These are phyloP conservation scores for Thalassiosira oceanica DNA, from an alignment of 352 stramenopile species.

Conservation along the genomic window DNA sequence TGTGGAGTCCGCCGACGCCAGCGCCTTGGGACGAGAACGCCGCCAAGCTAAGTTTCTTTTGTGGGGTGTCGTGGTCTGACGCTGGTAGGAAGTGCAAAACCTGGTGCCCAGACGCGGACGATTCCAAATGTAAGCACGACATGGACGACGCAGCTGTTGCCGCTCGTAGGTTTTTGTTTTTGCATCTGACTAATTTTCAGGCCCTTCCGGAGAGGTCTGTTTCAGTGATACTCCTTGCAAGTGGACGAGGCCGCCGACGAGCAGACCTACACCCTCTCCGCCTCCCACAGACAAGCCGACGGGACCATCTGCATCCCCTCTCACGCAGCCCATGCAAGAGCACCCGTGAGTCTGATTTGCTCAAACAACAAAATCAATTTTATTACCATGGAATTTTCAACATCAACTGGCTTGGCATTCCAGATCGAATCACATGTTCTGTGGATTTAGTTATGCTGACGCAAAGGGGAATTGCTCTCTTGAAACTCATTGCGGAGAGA, in stretches of 20 bases:
- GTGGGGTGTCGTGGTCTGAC: conserved; percentile 10
- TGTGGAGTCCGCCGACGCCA: neutral
- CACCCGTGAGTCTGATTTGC: too few species aligned
- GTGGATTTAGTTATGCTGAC: too few species aligned
- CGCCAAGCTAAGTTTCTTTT: conserved; percentile 5
- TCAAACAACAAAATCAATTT: too few species aligned
- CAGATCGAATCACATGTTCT: too few species aligned
- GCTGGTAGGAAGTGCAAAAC: neutral
- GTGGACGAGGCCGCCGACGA: conserved; percentile 1
- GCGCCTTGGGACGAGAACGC: conserved; percentile 5
- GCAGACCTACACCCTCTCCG: neutral
- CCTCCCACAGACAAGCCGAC: too few species aligned
- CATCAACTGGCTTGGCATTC: too few species aligned
- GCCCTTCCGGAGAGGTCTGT: conserved; percentile 5
- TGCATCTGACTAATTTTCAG: neutral
- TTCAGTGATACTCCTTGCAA: conserved; percentile 21
- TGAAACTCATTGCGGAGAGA: too few species aligned
- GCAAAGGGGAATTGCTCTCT: too few species aligned
- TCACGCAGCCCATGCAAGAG: too few species aligned
- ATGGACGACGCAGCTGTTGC: too few species aligned
- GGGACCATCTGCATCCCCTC: too few species aligned
- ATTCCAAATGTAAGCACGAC: conserved; percentile 3
- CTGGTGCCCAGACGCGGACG: conserved; percentile 14
- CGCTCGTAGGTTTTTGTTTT: conserved; percentile 16
- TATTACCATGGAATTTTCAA: too few species aligned